Conservation (phyloP, 805 yeast genomes). For the Kluyveromyces starmeri region DNA sequence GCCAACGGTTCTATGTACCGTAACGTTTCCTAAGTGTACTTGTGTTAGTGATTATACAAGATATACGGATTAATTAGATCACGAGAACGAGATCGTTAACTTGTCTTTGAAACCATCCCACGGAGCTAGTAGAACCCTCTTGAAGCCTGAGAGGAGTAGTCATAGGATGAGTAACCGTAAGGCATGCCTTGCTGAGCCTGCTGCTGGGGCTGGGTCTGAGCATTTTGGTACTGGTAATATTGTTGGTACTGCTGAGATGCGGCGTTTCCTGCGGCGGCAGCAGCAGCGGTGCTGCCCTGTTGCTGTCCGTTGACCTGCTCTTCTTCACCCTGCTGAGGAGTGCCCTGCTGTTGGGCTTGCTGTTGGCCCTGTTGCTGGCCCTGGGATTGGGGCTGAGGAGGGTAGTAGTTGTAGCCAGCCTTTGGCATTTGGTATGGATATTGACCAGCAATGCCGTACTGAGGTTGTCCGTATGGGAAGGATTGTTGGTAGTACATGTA, state of each 20-base stretch:
- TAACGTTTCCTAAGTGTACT: no score
- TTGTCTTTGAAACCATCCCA: no score
- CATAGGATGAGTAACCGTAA: constrained; percentile 27
- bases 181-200: constrained; percentile 25
- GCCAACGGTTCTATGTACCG: no score
- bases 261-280: constrained; percentile 5
- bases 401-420: constrained; percentile 22
- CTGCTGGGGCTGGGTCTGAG: constrained; percentile 16
- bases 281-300: constrained; percentile 15
- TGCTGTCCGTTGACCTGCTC: constrained; percentile 15
- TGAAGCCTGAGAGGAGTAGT: constrained; percentile 28
- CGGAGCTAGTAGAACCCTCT: constrained; percentile 29
- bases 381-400: constrained; percentile 18
- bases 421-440: constrained; percentile 27
- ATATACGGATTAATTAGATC: no score
- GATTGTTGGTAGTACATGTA: constrained; percentile 30
- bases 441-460: constrained; percentile 28
- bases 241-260: constrained; percentile 28
- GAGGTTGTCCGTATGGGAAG: constrained; percentile 31
- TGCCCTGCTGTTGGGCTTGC: constrained; percentile 16
- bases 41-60: no score
- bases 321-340: constrained; percentile 9
- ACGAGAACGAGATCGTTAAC: no score
- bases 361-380: no score
- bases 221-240: constrained; percentile 16